These are phyloP conservation scores for Tillandsia leiboldiana DNA, from an alignment of 176 grass and related monocot genomes.

Conservation along the genomic window DNA sequence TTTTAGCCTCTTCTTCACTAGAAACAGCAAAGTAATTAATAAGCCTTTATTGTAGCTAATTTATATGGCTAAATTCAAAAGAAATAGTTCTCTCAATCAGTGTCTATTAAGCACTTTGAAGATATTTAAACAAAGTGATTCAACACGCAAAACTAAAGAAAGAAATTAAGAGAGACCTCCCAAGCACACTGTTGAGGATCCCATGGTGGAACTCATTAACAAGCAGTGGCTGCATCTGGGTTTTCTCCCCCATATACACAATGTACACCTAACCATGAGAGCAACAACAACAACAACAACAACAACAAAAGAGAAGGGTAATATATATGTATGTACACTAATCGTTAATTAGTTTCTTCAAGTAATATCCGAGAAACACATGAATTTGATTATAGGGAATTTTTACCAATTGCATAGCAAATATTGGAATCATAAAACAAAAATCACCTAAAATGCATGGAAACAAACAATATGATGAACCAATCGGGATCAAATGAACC, in stretches of 20 bases:
- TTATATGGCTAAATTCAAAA: neutral
- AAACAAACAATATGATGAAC: too few relatives aligned
- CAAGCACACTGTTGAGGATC: slow-evolving; percentile 65
- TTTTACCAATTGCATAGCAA: too few relatives aligned
- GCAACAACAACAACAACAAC: neutral
- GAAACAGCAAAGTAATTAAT: slow-evolving; percentile 14
- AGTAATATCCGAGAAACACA: too few relatives aligned
- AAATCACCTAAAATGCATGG: too few relatives aligned
- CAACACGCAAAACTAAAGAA: neutral
- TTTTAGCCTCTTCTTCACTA: slow-evolving; percentile 52
- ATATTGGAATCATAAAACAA: too few relatives aligned
- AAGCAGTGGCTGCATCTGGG: slow-evolving; percentile 26
- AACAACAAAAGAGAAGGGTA: too few relatives aligned
- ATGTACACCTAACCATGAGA: slow-evolving; percentile 58
- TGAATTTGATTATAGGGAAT: too few relatives aligned
- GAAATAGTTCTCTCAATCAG: neutral
- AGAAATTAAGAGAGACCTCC: slow-evolving; percentile 33
- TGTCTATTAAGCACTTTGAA: too few relatives aligned
- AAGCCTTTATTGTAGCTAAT: neutral
- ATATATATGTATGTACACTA: too few relatives aligned
- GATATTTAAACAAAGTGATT: neutral
- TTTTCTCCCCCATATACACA: slow-evolving; percentile 87
- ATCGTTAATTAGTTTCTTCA: too few relatives aligned
- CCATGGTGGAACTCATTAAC: slow-evolving; percentile 58
- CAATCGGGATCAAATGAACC: too few relatives aligned